phyloP scores from a whole-genome alignment of 345 rosid species.

The Hirschfeldia incana region DNA sequence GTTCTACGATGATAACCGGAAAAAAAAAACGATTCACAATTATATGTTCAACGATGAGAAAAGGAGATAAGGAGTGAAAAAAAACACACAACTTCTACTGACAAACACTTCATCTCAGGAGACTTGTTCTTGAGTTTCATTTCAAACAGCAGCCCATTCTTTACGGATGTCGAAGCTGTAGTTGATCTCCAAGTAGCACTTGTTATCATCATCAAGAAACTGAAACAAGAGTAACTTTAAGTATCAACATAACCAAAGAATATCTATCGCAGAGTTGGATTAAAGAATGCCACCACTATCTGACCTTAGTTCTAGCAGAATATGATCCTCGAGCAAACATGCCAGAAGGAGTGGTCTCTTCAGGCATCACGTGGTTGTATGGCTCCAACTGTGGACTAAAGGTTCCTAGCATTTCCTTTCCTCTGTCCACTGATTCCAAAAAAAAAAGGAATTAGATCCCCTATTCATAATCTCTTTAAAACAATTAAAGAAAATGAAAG shows the following conservation, averaged over 20 bases:
- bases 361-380: conserved; percentile 63
- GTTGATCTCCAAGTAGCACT: conserved; percentile 83
- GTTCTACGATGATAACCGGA: conserved; percentile 29
- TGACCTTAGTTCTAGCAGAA: conserved; percentile 73
- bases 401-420: conserved; percentile 79
- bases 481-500: not conserved
- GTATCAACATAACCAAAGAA: not conserved
- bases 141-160: conserved; percentile 60
- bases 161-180: conserved; percentile 71
- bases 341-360: conserved; percentile 77
- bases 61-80: conserved; percentile 33
- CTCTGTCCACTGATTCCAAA: conserved; percentile 53
- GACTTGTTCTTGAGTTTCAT: conserved; percentile 5
- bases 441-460: not conserved
- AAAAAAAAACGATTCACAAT: conserved; percentile 28
- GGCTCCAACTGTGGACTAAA: conserved; percentile 76
- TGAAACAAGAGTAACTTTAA: conserved; percentile 27
- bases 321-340: conserved; percentile 74
- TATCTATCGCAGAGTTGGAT: not conserved
- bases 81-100: conserved; percentile 34
- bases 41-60: conserved; percentile 31
- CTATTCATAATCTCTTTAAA: not conserved
- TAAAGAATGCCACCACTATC: not conserved
- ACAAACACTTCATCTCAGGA: conserved; percentile 25
- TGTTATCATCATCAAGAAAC: conserved; percentile 82